phyloP scores from a whole-genome alignment of 2,329 filamentous ascomycete genomes.

The Geosmithia putterillii region DNA sequence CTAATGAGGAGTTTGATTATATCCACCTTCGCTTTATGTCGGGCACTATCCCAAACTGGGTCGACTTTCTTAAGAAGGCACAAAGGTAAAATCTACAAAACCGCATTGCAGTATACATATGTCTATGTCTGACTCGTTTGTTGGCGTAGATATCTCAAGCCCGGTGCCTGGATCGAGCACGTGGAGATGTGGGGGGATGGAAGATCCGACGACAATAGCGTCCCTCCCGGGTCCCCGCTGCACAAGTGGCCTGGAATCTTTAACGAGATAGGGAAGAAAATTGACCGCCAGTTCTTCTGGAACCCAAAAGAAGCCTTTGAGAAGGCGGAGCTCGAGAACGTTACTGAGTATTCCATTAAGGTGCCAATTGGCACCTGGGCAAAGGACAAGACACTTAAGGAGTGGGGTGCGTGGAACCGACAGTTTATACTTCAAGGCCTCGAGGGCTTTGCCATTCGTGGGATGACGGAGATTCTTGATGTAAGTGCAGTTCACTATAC shows the following conservation, averaged over 20 bases:
- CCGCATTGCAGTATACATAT: not conserved
- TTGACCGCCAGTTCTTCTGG: not conserved
- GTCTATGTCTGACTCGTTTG: not conserved
- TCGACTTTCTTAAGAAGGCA: conserved; percentile 11
- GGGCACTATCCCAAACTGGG: conserved; percentile 14
- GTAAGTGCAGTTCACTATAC: conserved; percentile 7
- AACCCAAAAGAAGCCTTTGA: not conserved
- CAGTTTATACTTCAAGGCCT: conserved; percentile 10
- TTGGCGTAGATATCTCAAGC: conserved; percentile 26
- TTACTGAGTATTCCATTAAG: conserved; percentile 3
- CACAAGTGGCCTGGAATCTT: conserved; percentile 6
- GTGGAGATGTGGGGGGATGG: conserved; percentile 29
- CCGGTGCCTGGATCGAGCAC: conserved; percentile 43
- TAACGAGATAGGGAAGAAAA: not conserved
- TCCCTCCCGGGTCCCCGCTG: conserved; percentile 6
- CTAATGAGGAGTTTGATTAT: conserved; percentile 17
- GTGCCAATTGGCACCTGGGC: conserved; percentile 12
- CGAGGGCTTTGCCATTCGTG: conserved; percentile 12
- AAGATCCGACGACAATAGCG: conserved; percentile 12
- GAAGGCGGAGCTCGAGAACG: not conserved
- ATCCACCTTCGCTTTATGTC: conserved; percentile 19
- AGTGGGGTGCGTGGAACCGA: conserved; percentile 12
- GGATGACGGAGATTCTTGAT: conserved; percentile 7
- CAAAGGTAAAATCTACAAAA: not conserved
- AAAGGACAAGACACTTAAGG: conserved; percentile 13